These are phyloP conservation scores for Aspergillus flavus DNA, from an alignment of 2,329 filamentous ascomycete species.

Conservation along the genomic window DNA sequence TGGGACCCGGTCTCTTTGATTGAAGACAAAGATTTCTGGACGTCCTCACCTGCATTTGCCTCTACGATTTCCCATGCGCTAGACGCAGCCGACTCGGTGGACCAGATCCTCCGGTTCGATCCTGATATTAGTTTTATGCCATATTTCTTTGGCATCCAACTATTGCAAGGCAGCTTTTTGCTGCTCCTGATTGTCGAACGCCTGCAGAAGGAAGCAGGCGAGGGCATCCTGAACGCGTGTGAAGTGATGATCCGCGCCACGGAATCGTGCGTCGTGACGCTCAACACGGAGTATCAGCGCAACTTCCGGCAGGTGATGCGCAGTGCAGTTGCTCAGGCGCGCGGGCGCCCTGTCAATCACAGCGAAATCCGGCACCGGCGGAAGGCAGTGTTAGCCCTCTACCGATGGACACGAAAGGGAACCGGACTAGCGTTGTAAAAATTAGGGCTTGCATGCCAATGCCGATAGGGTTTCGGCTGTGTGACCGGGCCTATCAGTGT, in stretches of 20 bases:
- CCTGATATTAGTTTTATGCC: slow-evolving; percentile 94
- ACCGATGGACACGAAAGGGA: slow-evolving; percentile 89
- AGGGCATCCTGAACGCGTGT: slow-evolving; percentile 82
- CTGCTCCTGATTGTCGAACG: slow-evolving; percentile 88
- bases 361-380: slow-evolving; percentile 82
- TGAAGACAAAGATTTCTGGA: slow-evolving; percentile 92
- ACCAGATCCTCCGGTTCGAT: slow-evolving; percentile 85
- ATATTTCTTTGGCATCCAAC: slow-evolving; percentile 93
- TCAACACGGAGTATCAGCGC: slow-evolving; percentile 93
- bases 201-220: slow-evolving; percentile 80
- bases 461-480: neutral
- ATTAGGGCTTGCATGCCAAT: neutral
- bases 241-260: slow-evolving; percentile 91
- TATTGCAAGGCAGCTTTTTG: slow-evolving; percentile 87
- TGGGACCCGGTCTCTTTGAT: slow-evolving; percentile 95
- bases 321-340: slow-evolving; percentile 82
- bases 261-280: slow-evolving; percentile 87
- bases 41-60: slow-evolving; percentile 84
- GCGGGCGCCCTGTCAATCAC: slow-evolving; percentile 80
- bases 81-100: slow-evolving; percentile 83
- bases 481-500: neutral
- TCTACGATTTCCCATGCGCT: slow-evolving; percentile 86
- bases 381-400: slow-evolving; percentile 80
- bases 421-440: slow-evolving; percentile 69
- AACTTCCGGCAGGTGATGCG: slow-evolving; percentile 97